A percentile compares a stretch with the other conserved stretches of the same genome.
These are phyloP conservation scores for Gaeumannomyces tritici DNA, from an alignment of 2,329 filamentous ascomycete species.

Conservation along the genomic window DNA sequence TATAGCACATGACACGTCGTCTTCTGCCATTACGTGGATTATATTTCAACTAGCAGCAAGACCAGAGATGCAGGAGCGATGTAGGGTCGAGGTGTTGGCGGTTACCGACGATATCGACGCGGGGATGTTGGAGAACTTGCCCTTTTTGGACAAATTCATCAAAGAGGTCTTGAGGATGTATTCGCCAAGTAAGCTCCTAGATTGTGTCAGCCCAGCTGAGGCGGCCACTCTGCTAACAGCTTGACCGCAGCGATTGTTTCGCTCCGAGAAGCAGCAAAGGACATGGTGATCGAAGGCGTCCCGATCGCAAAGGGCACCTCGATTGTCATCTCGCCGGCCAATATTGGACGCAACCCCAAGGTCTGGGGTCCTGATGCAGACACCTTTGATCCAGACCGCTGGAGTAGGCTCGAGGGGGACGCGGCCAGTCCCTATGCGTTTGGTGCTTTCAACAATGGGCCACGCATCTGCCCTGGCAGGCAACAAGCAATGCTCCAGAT, in stretches of 20 bases:
- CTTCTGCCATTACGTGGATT: conserved; percentile 21
- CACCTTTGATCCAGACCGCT: conserved; percentile 26
- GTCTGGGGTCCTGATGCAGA: conserved; percentile 28
- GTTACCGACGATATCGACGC: conserved; percentile 26
- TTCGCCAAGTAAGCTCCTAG: conserved; percentile 17
- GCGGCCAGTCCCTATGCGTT: conserved; percentile 19
- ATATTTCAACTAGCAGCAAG: conserved; percentile 21
- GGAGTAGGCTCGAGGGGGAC: conserved; percentile 14
- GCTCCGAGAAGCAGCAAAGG: conserved; percentile 10
- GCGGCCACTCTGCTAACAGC: background rate
- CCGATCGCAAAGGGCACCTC: conserved; percentile 25
- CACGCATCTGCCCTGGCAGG: conserved; percentile 16
- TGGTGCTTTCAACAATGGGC: conserved; percentile 17
- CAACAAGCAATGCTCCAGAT: conserved; percentile 16
- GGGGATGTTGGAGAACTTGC: conserved; percentile 22
- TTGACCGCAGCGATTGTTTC: background rate
- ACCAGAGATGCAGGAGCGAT: conserved; percentile 20
- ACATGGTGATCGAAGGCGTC: conserved; percentile 22
- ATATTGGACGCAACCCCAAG: conserved; percentile 22
- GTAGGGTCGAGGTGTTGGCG: conserved; percentile 26
- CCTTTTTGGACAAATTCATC: conserved; percentile 31
- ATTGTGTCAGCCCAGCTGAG: background rate
- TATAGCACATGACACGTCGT: conserved; percentile 22
- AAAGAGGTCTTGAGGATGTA: conserved; percentile 32
- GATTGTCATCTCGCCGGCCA: conserved; percentile 23